A percentile compares a stretch with the other conserved stretches of the same genome.
These are phyloP conservation scores for Spizellomyces punctatus DNA, from an alignment of 192 early-diverging fungal species.

Conservation along the genomic window DNA sequence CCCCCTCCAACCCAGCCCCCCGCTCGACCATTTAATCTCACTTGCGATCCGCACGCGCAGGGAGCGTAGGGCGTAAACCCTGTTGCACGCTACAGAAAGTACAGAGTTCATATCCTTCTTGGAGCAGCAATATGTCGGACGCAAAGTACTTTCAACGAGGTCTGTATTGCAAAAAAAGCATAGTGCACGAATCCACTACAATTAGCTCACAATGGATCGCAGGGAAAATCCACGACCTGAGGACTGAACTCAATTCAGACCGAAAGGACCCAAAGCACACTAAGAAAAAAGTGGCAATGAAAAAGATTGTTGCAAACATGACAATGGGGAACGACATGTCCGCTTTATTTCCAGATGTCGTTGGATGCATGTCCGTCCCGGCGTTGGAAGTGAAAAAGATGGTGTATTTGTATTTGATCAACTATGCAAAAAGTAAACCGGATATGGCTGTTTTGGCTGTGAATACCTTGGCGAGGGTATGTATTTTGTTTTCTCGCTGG, in stretches of 20 bases:
- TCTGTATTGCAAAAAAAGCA: constrained; percentile 8
- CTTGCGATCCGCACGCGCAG: too few relatives aligned
- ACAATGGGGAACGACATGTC: constrained; percentile 99
- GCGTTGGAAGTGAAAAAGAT: constrained; percentile 67
- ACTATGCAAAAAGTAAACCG: constrained; percentile 90
- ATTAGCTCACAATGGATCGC: background rate
- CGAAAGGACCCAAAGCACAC: constrained; percentile 85
- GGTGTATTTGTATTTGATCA: constrained; percentile 96
- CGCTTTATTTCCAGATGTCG: constrained; percentile 86
- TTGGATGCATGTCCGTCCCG: constrained; percentile 89
- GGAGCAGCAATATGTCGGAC: constrained; percentile 59
- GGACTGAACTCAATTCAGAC: constrained; percentile 92
- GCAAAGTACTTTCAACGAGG: constrained; percentile 81
- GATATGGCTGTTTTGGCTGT: constrained; percentile 94
- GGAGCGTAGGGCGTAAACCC: too few relatives aligned
- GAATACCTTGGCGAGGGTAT: constrained; percentile 81
- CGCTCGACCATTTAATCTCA: too few relatives aligned
- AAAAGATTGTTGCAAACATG: constrained; percentile 99
- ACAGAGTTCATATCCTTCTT: too few relatives aligned
- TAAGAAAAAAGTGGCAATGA: constrained; percentile 90
- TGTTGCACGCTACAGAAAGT: too few relatives aligned
- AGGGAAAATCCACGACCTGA: constrained; percentile 97
- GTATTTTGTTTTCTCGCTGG: background rate
- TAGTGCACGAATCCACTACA: background rate
- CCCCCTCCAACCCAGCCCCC: too few relatives aligned